These are phyloP conservation scores for Populus tremula DNA, from an alignment of 345 rosid genomes.

Conservation along the genomic window DNA sequence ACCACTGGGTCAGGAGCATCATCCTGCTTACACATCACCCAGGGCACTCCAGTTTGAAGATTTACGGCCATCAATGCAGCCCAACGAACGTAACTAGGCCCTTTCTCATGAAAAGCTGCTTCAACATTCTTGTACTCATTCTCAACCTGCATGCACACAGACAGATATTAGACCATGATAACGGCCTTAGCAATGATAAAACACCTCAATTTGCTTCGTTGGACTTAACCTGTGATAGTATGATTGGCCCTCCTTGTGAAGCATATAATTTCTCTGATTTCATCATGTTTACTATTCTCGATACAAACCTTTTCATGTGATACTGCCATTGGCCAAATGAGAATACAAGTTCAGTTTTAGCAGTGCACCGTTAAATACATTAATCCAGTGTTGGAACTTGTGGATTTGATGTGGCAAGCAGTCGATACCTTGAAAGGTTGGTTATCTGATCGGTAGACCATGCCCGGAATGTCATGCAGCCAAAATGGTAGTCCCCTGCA, in stretches of 20 bases:
- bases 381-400: too few species aligned
- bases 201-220: too few species aligned
- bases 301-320: conserved; percentile 19
- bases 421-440: conserved; percentile 65
- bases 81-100: conserved; percentile 64
- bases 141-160: conserved; percentile 46
- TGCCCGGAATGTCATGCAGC: conserved; percentile 71
- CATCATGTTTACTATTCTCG: conserved; percentile 13
- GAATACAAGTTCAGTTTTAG: neutral
- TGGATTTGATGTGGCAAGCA: too few species aligned
- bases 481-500: conserved; percentile 79
- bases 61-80: conserved; percentile 63
- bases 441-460: conserved; percentile 69
- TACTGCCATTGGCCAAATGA: conserved; percentile 3
- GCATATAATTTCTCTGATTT: conserved; percentile 14
- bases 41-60: conserved; percentile 75
- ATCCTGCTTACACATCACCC: conserved; percentile 85
- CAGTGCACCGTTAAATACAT: neutral
- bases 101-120: conserved; percentile 51
- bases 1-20: conserved; percentile 90
- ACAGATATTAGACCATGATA: neutral
- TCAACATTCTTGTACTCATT: conserved; percentile 63
- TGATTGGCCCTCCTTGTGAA: conserved; percentile 27
- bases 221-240: conserved; percentile 16
- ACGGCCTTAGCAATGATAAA: neutral